Base-by-base conservation (phyloP, 352 stramenopile genomes). In the Globisporangium radiosum region DNA sequence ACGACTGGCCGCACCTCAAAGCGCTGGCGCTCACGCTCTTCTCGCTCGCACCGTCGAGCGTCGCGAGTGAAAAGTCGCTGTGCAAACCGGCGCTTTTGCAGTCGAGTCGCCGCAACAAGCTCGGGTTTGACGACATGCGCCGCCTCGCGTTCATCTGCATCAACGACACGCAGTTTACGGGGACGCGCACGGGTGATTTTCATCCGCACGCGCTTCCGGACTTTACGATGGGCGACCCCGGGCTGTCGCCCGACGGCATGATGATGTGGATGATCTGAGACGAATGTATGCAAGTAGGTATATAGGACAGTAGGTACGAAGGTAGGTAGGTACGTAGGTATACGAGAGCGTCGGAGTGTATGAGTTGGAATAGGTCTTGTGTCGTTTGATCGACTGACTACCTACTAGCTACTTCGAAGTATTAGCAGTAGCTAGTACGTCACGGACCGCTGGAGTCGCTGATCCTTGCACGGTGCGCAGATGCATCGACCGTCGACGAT, bases 181-280 rank as follows among this genome's bases (percentile, higher is more conserved):
- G 60, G 37, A 82, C 68, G 52, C 71, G 75, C 52, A 58, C 73
- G 37, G 78, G 62, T 17, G 72, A 88, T 44, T 71, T 77, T 48
- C 82, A 75, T 45, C 25, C 42, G 55, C 85, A 80, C 59, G 60
- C 74, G 14, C 15, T 17, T 19, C 76, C 81, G 6, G 81, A 91
- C 68, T 88, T 91, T 51, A 81, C 70, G 6, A 85, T 88, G 66
- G 76, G 72, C 10, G 79, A 90, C 50, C 72, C 81, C 17, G 77
- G 73, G 3, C 65, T 92, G 11, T 92, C 78, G 1, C 75, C 81
- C 2, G 81, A 92, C 33, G 81, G 79, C 37, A 90, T 92, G 81
- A 92, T 90, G 78, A 90, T 92, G 79, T 92, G 81, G 81, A 92
- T 92, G 81, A 92, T 92, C 56, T 92, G 49, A 10, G 25, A 25